Evolutionary conservation across 257 asterid genomes (phyloP).

Genomic region (Penstemon davidsonii): DNA sequence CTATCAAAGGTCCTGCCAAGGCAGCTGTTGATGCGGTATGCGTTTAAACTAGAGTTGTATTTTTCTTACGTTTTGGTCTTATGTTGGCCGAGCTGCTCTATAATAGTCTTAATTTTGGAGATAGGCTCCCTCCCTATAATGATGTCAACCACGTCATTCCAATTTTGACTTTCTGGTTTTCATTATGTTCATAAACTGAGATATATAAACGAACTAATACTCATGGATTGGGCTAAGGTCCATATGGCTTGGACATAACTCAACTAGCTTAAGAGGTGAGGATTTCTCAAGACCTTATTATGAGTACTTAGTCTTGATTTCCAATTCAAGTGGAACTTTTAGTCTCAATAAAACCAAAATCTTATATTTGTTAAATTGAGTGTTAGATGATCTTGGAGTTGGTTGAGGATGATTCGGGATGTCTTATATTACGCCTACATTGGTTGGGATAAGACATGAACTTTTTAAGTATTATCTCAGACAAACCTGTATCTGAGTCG

Average conservation of each 20-base stretch:
- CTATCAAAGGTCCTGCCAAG: slow-evolving; percentile 78
- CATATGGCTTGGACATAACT: no score
- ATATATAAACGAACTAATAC: neutral
- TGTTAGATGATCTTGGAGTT: slow-evolving; percentile 4
- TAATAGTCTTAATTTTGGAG: neutral
- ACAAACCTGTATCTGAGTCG: neutral
- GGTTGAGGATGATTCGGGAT: slow-evolving; percentile 2
- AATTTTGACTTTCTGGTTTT: neutral
- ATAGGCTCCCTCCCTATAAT: slow-evolving; percentile 11
- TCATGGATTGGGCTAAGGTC: neutral
- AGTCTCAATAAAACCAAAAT: neutral
- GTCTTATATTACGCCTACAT: neutral
- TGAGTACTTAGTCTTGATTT: no score
- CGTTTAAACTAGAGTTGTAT: neutral
- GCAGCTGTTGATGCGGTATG: slow-evolving; percentile 78
- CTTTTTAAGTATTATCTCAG: neutral
- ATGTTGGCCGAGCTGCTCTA: slow-evolving; percentile 6
- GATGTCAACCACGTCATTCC: neutral
- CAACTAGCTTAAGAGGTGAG: no score
- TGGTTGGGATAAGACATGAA: neutral
- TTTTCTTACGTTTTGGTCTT: neutral
- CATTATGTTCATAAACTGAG: neutral
- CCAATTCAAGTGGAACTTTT: no score
- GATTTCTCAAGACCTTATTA: no score
- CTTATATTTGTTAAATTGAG: neutral